phyloP scores from a whole-genome alignment of 805 yeast genomes.

The Teunomyces kruisii region DNA sequence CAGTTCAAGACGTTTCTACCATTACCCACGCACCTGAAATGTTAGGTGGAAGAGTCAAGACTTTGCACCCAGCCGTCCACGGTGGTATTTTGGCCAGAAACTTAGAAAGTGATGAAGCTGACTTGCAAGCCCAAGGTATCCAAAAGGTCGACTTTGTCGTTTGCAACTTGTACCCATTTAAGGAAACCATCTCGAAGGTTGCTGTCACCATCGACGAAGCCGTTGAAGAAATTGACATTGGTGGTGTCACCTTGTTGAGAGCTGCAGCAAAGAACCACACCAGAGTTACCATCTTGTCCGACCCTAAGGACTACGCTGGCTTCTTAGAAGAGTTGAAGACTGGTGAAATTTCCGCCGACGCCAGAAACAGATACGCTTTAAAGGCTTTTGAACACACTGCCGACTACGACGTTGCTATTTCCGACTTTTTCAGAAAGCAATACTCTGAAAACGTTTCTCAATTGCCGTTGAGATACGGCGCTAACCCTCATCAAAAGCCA shows the following conservation, averaged over 20 bases:
- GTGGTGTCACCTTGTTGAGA: constrained; percentile 92
- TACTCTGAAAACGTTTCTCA: constrained; percentile 88
- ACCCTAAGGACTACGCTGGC: constrained; percentile 88
- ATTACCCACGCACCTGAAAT: constrained; percentile 99
- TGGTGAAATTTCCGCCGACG: constrained; percentile 69
- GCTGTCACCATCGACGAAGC: constrained; percentile 97
- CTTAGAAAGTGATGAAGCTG: constrained; percentile 86
- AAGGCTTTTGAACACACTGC: constrained; percentile 99
- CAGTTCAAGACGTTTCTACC: constrained; percentile 91
- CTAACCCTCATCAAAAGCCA: constrained; percentile 98
- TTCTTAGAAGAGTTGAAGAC: constrained; percentile 77
- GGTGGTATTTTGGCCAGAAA: constrained; percentile 96
- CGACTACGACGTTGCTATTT: constrained; percentile 91
- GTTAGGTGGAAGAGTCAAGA: constrained; percentile 98
- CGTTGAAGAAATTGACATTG: constrained; percentile 97
- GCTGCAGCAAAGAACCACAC: constrained; percentile 99
- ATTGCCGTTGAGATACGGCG: constrained; percentile 95
- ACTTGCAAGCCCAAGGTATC: constrained; percentile 83
- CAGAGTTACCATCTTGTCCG: constrained; percentile 92
- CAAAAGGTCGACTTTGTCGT: constrained; percentile 96
- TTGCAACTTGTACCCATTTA: constrained; percentile 97
- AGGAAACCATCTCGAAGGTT: constrained; percentile 92
- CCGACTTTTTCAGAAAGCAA: constrained; percentile 96
- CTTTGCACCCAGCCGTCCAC: constrained; percentile 98
- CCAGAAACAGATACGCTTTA: constrained; percentile 83